A percentile compares a stretch with the other conserved stretches of the same genome.
Evolutionary conservation across 441 rosid genomes (phyloP).

Genomic region (Corymbia citriodora): DNA sequence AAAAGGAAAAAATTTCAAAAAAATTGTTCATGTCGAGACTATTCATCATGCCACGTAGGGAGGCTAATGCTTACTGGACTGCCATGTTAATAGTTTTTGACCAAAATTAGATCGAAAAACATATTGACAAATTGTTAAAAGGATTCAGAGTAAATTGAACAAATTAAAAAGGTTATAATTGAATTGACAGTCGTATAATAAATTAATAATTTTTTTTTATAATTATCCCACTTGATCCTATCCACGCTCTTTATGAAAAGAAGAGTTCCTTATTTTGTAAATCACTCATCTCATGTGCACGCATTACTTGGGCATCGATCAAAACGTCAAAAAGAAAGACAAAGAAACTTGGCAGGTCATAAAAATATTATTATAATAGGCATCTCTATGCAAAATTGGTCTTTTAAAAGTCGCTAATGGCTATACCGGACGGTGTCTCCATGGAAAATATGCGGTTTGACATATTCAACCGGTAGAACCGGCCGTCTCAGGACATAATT

Average conservation of each 20-base stretch:
- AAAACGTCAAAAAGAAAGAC: background rate
- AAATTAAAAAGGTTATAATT: too few species aligned
- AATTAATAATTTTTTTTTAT: too few species aligned
- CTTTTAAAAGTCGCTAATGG: background rate
- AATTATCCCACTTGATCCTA: background rate
- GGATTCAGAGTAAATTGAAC: too few species aligned
- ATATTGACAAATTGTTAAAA: too few species aligned
- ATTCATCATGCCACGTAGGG: background rate
- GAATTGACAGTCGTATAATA: too few species aligned
- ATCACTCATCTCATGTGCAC: background rate
- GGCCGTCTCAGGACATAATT: background rate
- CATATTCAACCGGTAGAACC: background rate
- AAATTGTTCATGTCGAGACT: background rate
- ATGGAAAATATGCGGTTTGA: background rate
- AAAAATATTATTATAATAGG: background rate
- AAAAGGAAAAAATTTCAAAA: too few species aligned
- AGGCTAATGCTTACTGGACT: background rate
- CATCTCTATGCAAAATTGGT: background rate
- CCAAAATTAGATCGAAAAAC: too few species aligned
- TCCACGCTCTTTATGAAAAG: background rate
- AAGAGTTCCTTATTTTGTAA: background rate
- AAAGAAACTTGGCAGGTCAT: background rate
- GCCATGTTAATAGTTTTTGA: too few species aligned
- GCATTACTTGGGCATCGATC: background rate
- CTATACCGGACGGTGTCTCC: background rate